Evolutionary conservation across 345 rosid genomes (phyloP), one percentile per base, ranked within the genome.

Genomic region (Salix udensis): DNA sequence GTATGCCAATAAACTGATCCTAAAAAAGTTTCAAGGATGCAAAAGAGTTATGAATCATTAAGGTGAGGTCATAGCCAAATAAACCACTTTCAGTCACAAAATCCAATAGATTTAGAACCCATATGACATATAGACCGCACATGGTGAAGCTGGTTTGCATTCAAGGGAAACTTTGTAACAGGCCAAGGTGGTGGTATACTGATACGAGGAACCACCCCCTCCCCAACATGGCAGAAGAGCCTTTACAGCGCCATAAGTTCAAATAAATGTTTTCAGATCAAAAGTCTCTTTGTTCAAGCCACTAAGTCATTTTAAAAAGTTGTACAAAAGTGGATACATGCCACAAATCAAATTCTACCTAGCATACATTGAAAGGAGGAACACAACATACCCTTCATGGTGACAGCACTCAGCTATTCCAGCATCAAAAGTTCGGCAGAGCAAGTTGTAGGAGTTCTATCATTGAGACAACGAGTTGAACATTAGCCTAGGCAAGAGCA

Each of bases 391-490:
- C 91, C 91, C 84, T 82, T 90, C 86, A 37, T 85, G 87, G 82
- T 86, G 92, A 82, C 91, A 88, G 79, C 89, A 87, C 73, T 88
- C 91, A 26, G 94, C 88, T 84, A 88, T 30, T 78, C 88, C 89
- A 74, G 86, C 77, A 84, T 88, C 86, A 79, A 88, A 88, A 74
- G 85, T 87, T 76, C 87, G 84, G 78, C 89, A 83, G 72, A 90
- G 92, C 81, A 90, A 70, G 86, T 74, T 84, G 80, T 86, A 84
- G 23, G 88, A 82, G 72, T 85, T 88, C 92, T 90, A 55, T 74
- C 65, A 77, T 19, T 66, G 68, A 77, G 69, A 71, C 37, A 21
- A 77, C 14, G 46, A 73, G 10, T 15, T 34, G 53, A 10, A 50
- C 5, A 74, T 87, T 71, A 80, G 81, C 60, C 67, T 64, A 26